phyloP scores from a whole-genome alignment of 257 asterid species.

The Handroanthus guayacan region DNA sequence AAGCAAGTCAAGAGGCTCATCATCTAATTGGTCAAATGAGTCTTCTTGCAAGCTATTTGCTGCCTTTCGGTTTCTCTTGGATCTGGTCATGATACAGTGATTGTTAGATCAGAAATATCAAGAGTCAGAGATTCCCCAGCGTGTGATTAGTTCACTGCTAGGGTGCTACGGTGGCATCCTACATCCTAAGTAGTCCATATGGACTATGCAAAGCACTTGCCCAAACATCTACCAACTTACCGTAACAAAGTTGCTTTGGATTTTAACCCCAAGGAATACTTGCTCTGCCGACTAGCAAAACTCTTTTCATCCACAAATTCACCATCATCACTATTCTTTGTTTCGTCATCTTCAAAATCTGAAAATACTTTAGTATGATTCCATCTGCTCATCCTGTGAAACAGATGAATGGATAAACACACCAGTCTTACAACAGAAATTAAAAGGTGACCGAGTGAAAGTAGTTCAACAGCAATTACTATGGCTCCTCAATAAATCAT shows the following conservation, averaged over 20 bases:
- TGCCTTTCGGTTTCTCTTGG: constrained; percentile 62
- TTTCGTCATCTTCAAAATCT: constrained; percentile 73
- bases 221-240: constrained; percentile 51
- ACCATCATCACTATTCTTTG: constrained; percentile 61
- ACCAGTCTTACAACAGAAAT: constrained; percentile 5
- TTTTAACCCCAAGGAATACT: constrained; percentile 49
- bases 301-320: constrained; percentile 53
- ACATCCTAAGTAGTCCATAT: neutral
- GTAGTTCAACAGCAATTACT: neutral
- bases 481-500: neutral
- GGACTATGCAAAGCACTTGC: neutral
- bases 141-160: neutral
- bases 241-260: constrained; percentile 64
- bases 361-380: constrained; percentile 90
- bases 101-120: constrained; percentile 12
- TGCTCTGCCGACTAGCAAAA: constrained; percentile 53
- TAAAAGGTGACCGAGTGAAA: neutral
- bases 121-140: neutral
- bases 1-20: constrained; percentile 93
- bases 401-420: constrained; percentile 22
- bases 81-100: constrained; percentile 44
- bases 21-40: constrained; percentile 74
- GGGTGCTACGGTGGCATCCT: neutral
- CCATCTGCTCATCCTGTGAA: constrained; percentile 86
- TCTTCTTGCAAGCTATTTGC: constrained; percentile 88